A percentile compares a stretch with the other conserved stretches of the same genome.
These are phyloP conservation scores for Colletotrichum godetiae DNA, from an alignment of 2,329 filamentous ascomycete genomes.

Conservation along the genomic window DNA sequence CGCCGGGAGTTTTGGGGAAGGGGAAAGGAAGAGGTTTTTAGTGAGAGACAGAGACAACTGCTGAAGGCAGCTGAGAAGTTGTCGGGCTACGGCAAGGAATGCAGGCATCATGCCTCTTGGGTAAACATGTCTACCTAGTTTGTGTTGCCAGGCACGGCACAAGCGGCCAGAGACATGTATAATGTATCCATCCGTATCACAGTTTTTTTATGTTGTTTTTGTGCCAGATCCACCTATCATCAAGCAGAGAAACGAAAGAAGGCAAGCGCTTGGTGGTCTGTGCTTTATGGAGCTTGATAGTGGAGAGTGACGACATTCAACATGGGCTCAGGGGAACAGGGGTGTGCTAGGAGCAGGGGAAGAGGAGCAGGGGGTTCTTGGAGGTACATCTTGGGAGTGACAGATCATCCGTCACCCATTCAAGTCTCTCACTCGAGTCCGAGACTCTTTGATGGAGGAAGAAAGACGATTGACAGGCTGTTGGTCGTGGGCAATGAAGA, in stretches of 20 bases:
- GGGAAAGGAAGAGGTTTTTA: neutral
- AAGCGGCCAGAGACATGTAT: neutral
- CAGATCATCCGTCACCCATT: neutral
- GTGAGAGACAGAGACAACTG: neutral
- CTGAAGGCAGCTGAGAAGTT: neutral
- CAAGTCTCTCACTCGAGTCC: neutral
- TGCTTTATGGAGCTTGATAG: conserved; percentile 6
- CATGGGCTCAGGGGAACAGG: conserved; percentile 6
- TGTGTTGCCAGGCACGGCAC: neutral
- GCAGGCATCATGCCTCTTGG: conserved; percentile 29
- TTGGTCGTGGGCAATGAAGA: neutral
- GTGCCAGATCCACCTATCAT: conserved; percentile 12
- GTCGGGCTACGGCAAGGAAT: conserved; percentile 13
- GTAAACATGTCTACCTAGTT: conserved; percentile 18
- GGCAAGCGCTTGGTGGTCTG: neutral
- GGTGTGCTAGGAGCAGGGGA: neutral
- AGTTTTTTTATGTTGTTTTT: neutral
- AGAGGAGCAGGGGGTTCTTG: neutral
- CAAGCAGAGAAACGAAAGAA: neutral
- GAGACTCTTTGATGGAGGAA: neutral
- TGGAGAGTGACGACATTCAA: conserved; percentile 32
- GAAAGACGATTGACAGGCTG: neutral
- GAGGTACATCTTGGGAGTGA: neutral
- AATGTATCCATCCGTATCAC: neutral
- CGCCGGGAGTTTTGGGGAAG: neutral